Base-by-base conservation (phyloP, 2,329 filamentous ascomycete species). In the Pyrenochaeta sp. region DNA sequence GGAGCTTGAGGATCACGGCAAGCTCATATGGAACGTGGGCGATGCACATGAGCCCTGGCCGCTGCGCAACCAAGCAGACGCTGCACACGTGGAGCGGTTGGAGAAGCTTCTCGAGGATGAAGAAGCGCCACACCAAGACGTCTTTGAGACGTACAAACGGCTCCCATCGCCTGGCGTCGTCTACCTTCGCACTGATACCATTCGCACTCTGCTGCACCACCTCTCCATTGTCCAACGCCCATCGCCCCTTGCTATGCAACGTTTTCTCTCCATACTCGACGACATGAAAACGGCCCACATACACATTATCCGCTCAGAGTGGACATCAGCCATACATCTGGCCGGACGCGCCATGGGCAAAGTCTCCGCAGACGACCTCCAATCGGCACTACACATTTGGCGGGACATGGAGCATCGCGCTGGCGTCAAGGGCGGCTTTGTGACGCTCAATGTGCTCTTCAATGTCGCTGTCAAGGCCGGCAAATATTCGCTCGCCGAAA, bases 401-500 rank as follows among this genome's bases (percentile, higher is more conserved):
- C 87, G 85, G 60, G 87, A 95, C 66, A 98, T 98, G 92, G 95
- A 99, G 75, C 82, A 85, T 41, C 78, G 86, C 4, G 87, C 87
- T 1, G 83, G 85, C 1, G 74, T 92, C 12, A 78, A 79, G 61
- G 88, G 85, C 31, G 90, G 90, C 63, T 82, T 86, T 43, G 88
- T 92, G n/a, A 96, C 94, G 0, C 96, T 99, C 76, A 97, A 95
- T 70, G 90, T 97, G 41, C 83, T 99, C 11, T 97, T 97, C 65
- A 90, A 97, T 69, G 85, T 92, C 10, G 92, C 95, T 1, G 86
- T 91, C 63, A 96, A 95, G 74, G 87, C 91, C 0, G 90, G 90
- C 33, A 95, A 96, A 68, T 96, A 90, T 61, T 81, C 82, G 1
- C 84, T 98, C 18, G 93, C 92, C 3, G 90, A 97, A 65, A 90